These are phyloP conservation scores for Irpex rosettiformis DNA, from an alignment of 1,284 basidiomycete genomes.

Conservation along the genomic window DNA sequence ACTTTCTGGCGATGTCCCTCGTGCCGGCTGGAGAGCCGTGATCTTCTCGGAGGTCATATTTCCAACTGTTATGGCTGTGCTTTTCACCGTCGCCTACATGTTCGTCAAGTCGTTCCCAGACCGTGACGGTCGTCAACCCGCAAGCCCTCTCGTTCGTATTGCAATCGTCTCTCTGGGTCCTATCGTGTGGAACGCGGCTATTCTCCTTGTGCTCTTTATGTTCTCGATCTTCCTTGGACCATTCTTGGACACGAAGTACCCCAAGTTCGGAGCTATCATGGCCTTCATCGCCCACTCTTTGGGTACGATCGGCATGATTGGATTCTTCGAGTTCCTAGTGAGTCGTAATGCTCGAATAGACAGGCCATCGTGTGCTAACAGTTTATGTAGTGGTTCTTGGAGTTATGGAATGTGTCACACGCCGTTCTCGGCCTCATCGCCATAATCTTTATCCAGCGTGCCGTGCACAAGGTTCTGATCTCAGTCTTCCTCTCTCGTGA, in stretches of 20 bases:
- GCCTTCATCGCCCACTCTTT: constrained; percentile 83
- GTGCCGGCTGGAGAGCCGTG: constrained; percentile 88
- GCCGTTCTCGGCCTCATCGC: constrained; percentile 88
- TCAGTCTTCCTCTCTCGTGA: constrained; percentile 90
- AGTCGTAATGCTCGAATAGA: constrained; percentile 25
- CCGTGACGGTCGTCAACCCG: constrained; percentile 60
- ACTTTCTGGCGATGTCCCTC: constrained; percentile 86
- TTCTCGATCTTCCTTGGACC: constrained; percentile 92
- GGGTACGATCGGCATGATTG: constrained; percentile 82
- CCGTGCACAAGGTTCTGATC: constrained; percentile 89
- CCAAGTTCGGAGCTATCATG: constrained; percentile 87
- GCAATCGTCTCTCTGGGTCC: constrained; percentile 93
- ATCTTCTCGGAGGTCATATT: constrained; percentile 86
- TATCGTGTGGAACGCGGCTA: constrained; percentile 91
- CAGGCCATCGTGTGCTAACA: constrained; percentile 18
- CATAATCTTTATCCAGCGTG: constrained; percentile 85
- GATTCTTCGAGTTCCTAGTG: constrained; percentile 93
- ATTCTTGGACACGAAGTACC: constrained; percentile 80
- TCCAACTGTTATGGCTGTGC: constrained; percentile 77
- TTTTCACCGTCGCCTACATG: constrained; percentile 89
- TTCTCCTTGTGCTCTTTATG: constrained; percentile 86
- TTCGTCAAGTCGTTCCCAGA: constrained; percentile 84
- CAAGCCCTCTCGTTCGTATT: constrained; percentile 85
- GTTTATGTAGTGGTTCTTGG: constrained; percentile 82
- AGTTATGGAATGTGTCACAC: constrained; percentile 89